Evolutionary conservation across 306 rosid species (phyloP).

Genomic region (Astragalus glycyphyllos): DNA sequence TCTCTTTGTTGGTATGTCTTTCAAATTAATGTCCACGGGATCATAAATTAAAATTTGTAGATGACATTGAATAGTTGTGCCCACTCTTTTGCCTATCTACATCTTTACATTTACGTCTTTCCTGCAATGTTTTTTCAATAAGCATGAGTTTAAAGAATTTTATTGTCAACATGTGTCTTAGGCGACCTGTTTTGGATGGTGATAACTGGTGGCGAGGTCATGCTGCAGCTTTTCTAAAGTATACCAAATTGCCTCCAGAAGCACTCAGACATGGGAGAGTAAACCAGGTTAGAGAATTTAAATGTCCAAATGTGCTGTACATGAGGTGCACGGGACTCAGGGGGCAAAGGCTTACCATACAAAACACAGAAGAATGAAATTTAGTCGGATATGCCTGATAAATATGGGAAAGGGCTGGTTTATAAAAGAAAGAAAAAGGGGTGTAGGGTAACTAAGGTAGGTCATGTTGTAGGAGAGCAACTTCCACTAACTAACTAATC

Average conservation of each 20-base stretch:
- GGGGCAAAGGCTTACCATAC: conserved; percentile 23
- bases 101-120: conserved; percentile 9
- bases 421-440: too few relatives aligned
- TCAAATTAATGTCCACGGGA: conserved; percentile 14
- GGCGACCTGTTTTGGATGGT: conserved; percentile 80
- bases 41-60: conserved; percentile 12
- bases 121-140: conserved; percentile 20
- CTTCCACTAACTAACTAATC: too few relatives aligned
- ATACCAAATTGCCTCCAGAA: conserved; percentile 72
- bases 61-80: conserved; percentile 36
- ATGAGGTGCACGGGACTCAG: conserved; percentile 17
- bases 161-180: conserved; percentile 40
- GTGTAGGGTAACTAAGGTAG: too few relatives aligned
- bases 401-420: too few relatives aligned
- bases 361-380: conserved; percentile 28
- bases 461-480: too few relatives aligned
- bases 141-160: conserved; percentile 18
- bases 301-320: conserved; percentile 34
- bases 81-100: neutral
- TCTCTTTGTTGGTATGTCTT: conserved; percentile 14
- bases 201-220: conserved; percentile 99
- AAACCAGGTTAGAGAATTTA: conserved; percentile 71
- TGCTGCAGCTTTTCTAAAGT: conserved; percentile 88
- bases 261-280: conserved; percentile 85
- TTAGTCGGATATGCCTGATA: neutral